phyloP scores from a whole-genome alignment of 805 yeast species.

The Hanseniaspora clermontiae region DNA sequence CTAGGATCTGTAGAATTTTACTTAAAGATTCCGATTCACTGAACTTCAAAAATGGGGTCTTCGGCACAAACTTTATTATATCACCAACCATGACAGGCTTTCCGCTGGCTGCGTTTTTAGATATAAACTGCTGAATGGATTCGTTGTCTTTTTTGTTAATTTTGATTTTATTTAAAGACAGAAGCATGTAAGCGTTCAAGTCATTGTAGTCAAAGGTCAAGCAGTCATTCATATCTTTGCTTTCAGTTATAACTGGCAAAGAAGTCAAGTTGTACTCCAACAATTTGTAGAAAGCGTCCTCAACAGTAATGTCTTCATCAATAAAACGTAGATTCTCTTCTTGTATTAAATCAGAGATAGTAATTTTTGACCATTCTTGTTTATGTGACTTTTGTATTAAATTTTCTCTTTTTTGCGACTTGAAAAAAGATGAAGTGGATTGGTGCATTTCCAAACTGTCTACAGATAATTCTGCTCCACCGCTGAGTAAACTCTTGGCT shows the following conservation, averaged over 20 bases:
- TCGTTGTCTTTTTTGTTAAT: slow-evolving; percentile 22
- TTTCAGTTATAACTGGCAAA: slow-evolving; percentile 48
- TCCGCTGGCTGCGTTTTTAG: slow-evolving; percentile 62
- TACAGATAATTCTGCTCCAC: not conserved
- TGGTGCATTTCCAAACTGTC: slow-evolving; percentile 5
- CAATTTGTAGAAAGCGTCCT: slow-evolving; percentile 74
- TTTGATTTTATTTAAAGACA: slow-evolving; percentile 64
- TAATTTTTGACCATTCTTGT: slow-evolving; percentile 57
- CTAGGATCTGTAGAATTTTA: slow-evolving; percentile 71
- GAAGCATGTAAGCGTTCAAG: slow-evolving; percentile 68
- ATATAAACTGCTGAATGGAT: slow-evolving; percentile 15
- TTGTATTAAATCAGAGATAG: slow-evolving; percentile 57
- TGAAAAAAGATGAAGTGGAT: slow-evolving; percentile 16
- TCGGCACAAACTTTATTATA: slow-evolving; percentile 71
- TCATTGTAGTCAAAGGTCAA: slow-evolving; percentile 86
- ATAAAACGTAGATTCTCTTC: slow-evolving; percentile 12
- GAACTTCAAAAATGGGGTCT: slow-evolving; percentile 75
- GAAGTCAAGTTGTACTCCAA: slow-evolving; percentile 65
- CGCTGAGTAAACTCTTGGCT: not conserved
- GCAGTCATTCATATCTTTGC: slow-evolving; percentile 38
- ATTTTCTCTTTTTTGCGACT: slow-evolving; percentile 4
- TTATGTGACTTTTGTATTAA: slow-evolving; percentile 20
- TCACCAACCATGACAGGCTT: slow-evolving; percentile 85
- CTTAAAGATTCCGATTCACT: slow-evolving; percentile 56
- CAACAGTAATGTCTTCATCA: slow-evolving; percentile 53